Evolutionary conservation across 495 filamentous ascomycete genomes (phyloP), one percentile per base, ranked within the genome.

Genomic region (Ascobolus immersus): DNA sequence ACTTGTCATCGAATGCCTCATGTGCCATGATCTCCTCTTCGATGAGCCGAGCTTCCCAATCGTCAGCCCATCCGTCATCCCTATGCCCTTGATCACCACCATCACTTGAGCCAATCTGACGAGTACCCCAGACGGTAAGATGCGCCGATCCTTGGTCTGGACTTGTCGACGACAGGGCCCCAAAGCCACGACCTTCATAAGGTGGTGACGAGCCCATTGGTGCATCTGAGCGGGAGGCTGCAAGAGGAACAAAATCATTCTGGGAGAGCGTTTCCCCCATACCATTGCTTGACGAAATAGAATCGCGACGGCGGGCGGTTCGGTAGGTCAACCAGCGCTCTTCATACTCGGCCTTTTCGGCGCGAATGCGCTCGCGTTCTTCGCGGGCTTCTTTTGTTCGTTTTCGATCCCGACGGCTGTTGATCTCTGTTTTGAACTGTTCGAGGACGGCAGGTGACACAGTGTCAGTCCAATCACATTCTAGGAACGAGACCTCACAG

Each of bases 401-500:
- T 47, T 92, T 86, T 26, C 63, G 58, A 45, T 73, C 80, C 21
- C 80, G 61, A 21, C 86, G 60, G 28, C 70, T 65, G 39, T 81
- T 76, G 25, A 81, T 77, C 43, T 93, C 81, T 2, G 57, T 48
- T 13, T 59, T 57, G 54, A 92, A 96, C 2, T 58, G 56, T 12
- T 65, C 66, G 11, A 96, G 56, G 7, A 84, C 60, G 29, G 82
- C 77, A 2, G 69, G 60, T 4, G 64, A 55, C 12, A 96, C 78
- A 11, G 81, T 67, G 41, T 91, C 86, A 1, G 79, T 79, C 86
- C 86, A 96, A 49, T 96, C 80, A 44, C 86, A 96, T 52, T 94
- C 86, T 0, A 96, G 56, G 44, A 94, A 94, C 41, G 64, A 77
- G 25, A 94, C 78, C 39, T 92, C 77, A 52, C 84, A 93, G 2